These are phyloP conservation scores for Galeopsis tetrahit DNA, from an alignment of 257 asterid genomes.

Conservation along the genomic window DNA sequence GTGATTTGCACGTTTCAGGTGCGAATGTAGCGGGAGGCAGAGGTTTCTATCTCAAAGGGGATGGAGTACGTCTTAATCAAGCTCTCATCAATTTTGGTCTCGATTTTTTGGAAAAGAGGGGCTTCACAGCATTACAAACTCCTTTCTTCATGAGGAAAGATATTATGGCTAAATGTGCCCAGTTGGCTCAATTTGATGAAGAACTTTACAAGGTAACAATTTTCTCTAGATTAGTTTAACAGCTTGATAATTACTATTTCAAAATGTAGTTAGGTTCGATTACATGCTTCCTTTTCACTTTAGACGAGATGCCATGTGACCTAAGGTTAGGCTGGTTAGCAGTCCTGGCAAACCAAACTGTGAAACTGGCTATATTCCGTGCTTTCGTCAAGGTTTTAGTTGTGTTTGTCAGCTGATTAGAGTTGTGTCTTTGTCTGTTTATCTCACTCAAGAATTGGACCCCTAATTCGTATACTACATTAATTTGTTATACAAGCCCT, in stretches of 20 bases:
- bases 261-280: not conserved
- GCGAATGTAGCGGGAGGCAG: constrained; percentile 91
- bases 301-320: not conserved
- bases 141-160: constrained; percentile 95
- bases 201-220: constrained; percentile 86
- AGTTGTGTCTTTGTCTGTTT: not conserved
- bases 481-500: not conserved
- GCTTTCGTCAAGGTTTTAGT: not conserved
- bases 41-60: constrained; percentile 85
- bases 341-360: not conserved
- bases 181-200: constrained; percentile 90
- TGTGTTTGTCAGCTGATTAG: not conserved
- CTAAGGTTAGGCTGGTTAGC: not conserved
- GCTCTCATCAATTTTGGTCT: constrained; percentile 82
- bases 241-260: not conserved
- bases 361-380: not conserved
- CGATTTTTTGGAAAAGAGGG: constrained; percentile 67
- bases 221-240: constrained; percentile 17
- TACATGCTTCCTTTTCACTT: not conserved
- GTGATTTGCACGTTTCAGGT: constrained; percentile 45
- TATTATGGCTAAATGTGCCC: constrained; percentile 94
- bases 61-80: constrained; percentile 82
- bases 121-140: constrained; percentile 66
- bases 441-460: constrained; percentile 3
- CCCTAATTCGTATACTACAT: not conserved